Evolutionary conservation across 148 eudicot genomes (phyloP), one percentile per base, ranked within the genome.

Genomic region (Chenopodium suecicum): DNA sequence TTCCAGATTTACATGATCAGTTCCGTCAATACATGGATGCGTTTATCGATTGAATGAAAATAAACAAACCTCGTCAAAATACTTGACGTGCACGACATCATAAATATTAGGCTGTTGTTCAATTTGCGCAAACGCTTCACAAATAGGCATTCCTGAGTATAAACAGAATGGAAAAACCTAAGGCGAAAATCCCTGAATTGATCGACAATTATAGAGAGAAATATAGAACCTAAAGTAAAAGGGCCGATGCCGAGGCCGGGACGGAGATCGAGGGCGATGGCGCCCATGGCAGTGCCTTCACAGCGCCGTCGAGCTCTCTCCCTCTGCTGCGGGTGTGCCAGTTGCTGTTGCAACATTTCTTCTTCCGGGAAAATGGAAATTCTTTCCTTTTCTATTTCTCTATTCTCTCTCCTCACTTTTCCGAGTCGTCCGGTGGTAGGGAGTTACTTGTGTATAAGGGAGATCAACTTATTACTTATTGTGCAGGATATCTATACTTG

Each of bases 21-120:
- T 34, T 34, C 37, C 37, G 4, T 4, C 41, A 37, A 37, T 37
- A 37, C 41, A 37, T 37, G 41, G 41, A 37, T 37, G 37, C 37
- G 37, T 34, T 34, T 34, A 34, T 34, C 37, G 37, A 34, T 34
- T 32, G 34, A 32, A 32, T 37, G 41, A 37, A 37, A 37, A 37
- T 37, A 23, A 62, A 27, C 81, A 77, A 69, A 92, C 93, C 99
- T 96, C 97, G 9, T 96, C 99, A 52, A 89, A 89, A 82, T 92
- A 92, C 87, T 96, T 96, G 79, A 96, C 99, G 83, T 96, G 98
- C 52, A 96, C 99, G 54, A 94, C 98, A 83, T 96, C 99, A 70
- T 96, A 96, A 19, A 93, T 90, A 46, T 92, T 92, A 11, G 99
- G 99, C 80, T 94, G 99, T 81, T 94, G 97, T 82, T 96, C 99